phyloP scores from a whole-genome alignment of 208 protist genomes.

The Acanthamoeba triangularis region DNA sequence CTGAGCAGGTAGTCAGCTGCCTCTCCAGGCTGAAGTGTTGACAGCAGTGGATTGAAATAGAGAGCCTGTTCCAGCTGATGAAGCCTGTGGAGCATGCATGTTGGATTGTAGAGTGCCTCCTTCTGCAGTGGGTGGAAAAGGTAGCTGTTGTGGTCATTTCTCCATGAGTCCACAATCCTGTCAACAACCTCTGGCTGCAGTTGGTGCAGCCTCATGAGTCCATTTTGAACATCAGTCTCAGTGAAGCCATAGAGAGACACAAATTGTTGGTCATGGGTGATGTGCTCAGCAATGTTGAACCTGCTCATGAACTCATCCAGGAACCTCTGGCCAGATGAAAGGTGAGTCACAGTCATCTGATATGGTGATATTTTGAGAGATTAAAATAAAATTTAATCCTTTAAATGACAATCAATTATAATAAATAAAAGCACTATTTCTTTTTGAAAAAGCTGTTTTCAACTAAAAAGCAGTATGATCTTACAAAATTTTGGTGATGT shows the following conservation, averaged over 20 bases:
- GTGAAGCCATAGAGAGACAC: conserved; percentile 72
- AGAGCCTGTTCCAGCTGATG: conserved; percentile 35
- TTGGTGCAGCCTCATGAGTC: conserved; percentile 46
- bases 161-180: conserved; percentile 70
- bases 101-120: conserved; percentile 73
- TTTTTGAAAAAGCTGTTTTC: too few relatives aligned
- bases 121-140: conserved; percentile 39
- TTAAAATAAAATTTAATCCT: too few relatives aligned
- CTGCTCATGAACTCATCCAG: not conserved
- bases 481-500: too few relatives aligned
- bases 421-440: too few relatives aligned
- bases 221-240: conserved; percentile 27
- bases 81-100: conserved; percentile 48
- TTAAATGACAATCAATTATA: too few relatives aligned
- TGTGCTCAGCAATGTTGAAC: conserved; percentile 49
- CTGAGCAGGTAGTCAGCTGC: conserved; percentile 42
- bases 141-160: conserved; percentile 72
- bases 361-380: too few relatives aligned
- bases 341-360: too few relatives aligned
- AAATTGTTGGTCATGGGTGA: conserved; percentile 67
- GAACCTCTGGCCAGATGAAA: too few relatives aligned
- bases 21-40: not conserved
- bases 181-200: conserved; percentile 68
- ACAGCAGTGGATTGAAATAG: not conserved
- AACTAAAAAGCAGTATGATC: too few relatives aligned